A percentile compares a stretch with the other conserved stretches of the same genome.
Conservation (phyloP, 176 grass and related monocot genomes). For the Carex littledalei region DNA sequence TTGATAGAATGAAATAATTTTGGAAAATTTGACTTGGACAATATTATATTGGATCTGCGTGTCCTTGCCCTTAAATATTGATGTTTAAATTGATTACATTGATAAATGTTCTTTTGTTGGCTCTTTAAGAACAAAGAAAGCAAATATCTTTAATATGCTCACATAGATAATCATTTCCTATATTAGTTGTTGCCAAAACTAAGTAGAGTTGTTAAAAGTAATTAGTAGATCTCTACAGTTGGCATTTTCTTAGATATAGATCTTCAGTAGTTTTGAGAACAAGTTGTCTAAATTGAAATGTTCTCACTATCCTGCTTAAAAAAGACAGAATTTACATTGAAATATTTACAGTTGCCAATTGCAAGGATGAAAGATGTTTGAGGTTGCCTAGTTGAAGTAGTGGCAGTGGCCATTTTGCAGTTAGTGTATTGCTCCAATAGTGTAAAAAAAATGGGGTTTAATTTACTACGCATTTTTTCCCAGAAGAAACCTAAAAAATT, state of each 20-base stretch:
- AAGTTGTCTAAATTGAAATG: not conserved
- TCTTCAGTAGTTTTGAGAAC: not conserved
- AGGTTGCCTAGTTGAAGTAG: not conserved
- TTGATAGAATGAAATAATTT: not conserved
- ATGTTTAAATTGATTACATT: not conserved
- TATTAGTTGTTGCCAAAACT: not conserved
- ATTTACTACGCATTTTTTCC: not conserved
- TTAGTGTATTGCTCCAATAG: not conserved
- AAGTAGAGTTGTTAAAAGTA: not conserved
- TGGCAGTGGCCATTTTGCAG: not conserved
- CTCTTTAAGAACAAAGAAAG: not conserved
- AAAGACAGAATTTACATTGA: not conserved
- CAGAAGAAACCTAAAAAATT: not conserved
- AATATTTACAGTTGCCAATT: not conserved
- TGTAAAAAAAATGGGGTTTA: not conserved
- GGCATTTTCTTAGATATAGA: not conserved
- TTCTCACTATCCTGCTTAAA: not conserved
- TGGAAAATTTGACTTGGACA: not conserved
- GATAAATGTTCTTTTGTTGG: not conserved
- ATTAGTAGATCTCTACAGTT: not conserved
- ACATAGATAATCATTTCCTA: not conserved
- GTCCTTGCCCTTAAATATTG: not conserved
- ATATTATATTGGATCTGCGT: not conserved
- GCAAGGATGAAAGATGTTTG: not conserved
- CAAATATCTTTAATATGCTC: not conserved